Conservation (phyloP, 495 filamentous ascomycete genomes). For the Parathielavia appendiculata region DNA sequence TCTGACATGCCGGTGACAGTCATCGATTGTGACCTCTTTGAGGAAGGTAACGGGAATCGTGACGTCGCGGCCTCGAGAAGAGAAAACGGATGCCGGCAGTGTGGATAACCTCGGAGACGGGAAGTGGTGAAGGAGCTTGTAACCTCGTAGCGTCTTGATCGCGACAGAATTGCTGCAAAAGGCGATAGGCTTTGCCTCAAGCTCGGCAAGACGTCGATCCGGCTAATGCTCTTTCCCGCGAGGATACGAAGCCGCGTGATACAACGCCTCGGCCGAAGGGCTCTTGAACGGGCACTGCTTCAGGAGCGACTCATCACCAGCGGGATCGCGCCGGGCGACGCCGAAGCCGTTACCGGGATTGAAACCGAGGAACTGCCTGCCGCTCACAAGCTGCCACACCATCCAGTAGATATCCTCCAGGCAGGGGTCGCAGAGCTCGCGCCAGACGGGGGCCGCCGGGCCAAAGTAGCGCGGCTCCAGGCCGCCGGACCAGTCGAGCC, state of each 20-base stretch:
- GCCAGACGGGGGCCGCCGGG: constrained; percentile 22
- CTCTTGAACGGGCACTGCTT: constrained; percentile 19
- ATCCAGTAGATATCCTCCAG: constrained; percentile 30
- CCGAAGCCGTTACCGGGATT: constrained; percentile 22
- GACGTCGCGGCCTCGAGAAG: background rate
- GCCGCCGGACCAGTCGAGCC: constrained; percentile 16
- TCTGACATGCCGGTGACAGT: constrained; percentile 7
- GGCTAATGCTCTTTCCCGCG: background rate
- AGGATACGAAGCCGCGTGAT: constrained; percentile 9
- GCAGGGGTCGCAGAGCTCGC: constrained; percentile 20
- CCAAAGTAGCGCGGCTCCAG: constrained; percentile 17
- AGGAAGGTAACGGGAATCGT: constrained; percentile 3
- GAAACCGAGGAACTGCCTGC: constrained; percentile 25
- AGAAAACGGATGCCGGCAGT: background rate
- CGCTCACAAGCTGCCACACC: constrained; percentile 24
- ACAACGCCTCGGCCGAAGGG: constrained; percentile 18
- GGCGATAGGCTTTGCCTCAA: background rate
- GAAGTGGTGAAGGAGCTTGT: background rate
- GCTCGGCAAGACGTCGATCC: background rate
- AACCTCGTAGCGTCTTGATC: background rate
- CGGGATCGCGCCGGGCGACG: background rate
- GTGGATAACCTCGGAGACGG: too few relatives aligned
- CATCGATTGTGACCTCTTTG: constrained; percentile 7
- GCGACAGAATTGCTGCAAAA: background rate
- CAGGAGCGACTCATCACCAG: background rate